These are phyloP conservation scores for Phlebiopsis flavidoalba DNA, from an alignment of 768 basidiomycete species.

Conservation along the genomic window DNA sequence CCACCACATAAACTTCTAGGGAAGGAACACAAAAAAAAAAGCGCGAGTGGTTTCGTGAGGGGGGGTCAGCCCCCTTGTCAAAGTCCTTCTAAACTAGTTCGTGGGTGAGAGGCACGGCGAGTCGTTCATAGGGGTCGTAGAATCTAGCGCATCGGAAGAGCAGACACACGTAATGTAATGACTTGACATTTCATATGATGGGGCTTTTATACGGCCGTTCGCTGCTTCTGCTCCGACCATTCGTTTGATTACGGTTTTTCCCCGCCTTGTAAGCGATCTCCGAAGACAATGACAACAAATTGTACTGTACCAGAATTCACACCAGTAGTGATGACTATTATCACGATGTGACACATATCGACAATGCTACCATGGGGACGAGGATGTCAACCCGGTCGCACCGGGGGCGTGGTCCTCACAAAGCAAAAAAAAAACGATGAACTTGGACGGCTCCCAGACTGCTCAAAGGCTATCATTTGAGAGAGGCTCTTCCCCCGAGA, in stretches of 20 bases:
- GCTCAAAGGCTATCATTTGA: conserved; percentile 64
- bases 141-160: too few species aligned
- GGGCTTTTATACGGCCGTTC: conserved; percentile 85
- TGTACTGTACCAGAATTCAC: conserved; percentile 75
- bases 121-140: too few species aligned
- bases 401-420: conserved; percentile 51
- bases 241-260: conserved; percentile 88
- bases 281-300: conserved; percentile 64
- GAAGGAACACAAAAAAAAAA: too few species aligned
- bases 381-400: conserved; percentile 50
- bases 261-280: too few species aligned
- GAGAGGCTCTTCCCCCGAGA: conserved; percentile 32
- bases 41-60: too few species aligned
- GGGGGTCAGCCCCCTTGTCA: too few species aligned
- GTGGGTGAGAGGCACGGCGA: too few species aligned
- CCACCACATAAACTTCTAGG: too few species aligned
- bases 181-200: too few species aligned
- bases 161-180: too few species aligned
- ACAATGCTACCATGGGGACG: conserved; percentile 80
- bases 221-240: conserved; percentile 95
- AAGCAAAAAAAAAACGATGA: too few species aligned
- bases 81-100: too few species aligned
- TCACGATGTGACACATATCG: conserved; percentile 75
- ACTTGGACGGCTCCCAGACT: conserved; percentile 72
- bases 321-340: conserved; percentile 76